phyloP scores from a whole-genome alignment of 2,329 filamentous ascomycete species.

The Incumbomyces delicatus region DNA sequence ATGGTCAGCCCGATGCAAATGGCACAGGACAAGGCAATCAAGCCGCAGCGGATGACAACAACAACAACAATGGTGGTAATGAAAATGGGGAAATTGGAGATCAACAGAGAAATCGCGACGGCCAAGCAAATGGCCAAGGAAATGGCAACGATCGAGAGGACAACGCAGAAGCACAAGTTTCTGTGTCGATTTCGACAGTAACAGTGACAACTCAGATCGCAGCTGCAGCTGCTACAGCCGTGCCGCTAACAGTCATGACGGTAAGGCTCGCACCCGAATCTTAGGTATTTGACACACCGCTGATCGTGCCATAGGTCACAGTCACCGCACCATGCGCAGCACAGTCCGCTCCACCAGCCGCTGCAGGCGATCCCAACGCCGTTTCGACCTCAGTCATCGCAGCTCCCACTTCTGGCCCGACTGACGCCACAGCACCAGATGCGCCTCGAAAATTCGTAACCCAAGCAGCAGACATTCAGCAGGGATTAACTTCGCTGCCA shows the following conservation, averaged over 20 bases:
- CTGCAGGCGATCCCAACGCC: not conserved
- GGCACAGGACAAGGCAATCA: not conserved
- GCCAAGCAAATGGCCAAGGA: not conserved
- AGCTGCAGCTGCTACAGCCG: slow-evolving; percentile 1
- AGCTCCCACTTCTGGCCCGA: not conserved
- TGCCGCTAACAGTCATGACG: slow-evolving; percentile 8
- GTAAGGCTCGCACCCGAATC: not conserved
- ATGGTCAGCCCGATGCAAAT: not conserved
- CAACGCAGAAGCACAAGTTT: not conserved
- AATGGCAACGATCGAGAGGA: not conserved
- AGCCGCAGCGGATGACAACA: not conserved
- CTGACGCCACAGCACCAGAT: not conserved
- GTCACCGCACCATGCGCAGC: slow-evolving; percentile 15
- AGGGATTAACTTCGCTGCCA: slow-evolving; percentile 17
- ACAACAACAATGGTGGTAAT: not conserved
- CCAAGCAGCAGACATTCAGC: slow-evolving; percentile 8
- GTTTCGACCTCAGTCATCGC: slow-evolving; percentile 4
- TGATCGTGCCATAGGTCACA: slow-evolving; percentile 9
- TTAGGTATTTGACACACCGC: not conserved
- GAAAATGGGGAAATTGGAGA: not conserved
- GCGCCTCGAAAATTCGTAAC: slow-evolving; percentile 3
- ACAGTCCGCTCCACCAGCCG: not conserved
- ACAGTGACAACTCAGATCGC: slow-evolving; percentile 1
- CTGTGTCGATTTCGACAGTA: not conserved
- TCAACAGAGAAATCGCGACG: not conserved